These are phyloP conservation scores for Xerocomus amazonicus DNA, from an alignment of 1,284 basidiomycete genomes.

Conservation along the genomic window DNA sequence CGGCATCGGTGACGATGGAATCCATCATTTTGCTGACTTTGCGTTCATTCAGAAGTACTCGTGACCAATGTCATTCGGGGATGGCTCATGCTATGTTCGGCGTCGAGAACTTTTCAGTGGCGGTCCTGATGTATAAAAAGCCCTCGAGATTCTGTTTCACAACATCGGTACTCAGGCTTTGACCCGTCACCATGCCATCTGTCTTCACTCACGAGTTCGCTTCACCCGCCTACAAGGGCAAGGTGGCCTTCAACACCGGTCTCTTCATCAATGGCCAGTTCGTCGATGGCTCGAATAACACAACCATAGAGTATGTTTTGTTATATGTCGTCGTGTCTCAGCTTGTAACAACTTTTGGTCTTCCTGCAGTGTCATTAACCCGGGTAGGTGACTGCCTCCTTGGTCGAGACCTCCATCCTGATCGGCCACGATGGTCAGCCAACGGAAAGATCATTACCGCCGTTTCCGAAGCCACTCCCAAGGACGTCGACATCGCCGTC, in stretches of 20 bases:
- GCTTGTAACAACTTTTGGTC: no score
- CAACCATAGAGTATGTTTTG: constrained; percentile 63
- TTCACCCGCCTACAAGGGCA: constrained; percentile 66
- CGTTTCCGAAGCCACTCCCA: constrained; percentile 63
- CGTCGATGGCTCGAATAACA: constrained; percentile 59
- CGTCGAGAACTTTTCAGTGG: no score
- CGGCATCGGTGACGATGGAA: no score
- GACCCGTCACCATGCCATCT: constrained; percentile 21
- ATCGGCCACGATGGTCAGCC: constrained; percentile 32
- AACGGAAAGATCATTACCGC: constrained; percentile 69
- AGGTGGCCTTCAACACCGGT: constrained; percentile 65
- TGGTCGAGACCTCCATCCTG: neutral
- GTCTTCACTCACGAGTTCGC: constrained; percentile 63
- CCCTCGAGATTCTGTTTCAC: no score
- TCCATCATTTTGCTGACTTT: no score
- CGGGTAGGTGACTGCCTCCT: constrained; percentile 37
- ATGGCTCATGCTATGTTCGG: no score
- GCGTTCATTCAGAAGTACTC: no score
- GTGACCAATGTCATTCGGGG: no score
- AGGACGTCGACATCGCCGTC: constrained; percentile 78
- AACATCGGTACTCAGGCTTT: neutral
- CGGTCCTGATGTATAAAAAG: neutral
- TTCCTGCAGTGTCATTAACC: constrained; percentile 68
- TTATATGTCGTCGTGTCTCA: neutral
- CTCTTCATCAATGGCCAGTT: constrained; percentile 85